A percentile compares a stretch with the other conserved stretches of the same genome.
Evolutionary conservation across 163 green algal genomes (phyloP).

Genomic region (Chloromonas sp.): DNA sequence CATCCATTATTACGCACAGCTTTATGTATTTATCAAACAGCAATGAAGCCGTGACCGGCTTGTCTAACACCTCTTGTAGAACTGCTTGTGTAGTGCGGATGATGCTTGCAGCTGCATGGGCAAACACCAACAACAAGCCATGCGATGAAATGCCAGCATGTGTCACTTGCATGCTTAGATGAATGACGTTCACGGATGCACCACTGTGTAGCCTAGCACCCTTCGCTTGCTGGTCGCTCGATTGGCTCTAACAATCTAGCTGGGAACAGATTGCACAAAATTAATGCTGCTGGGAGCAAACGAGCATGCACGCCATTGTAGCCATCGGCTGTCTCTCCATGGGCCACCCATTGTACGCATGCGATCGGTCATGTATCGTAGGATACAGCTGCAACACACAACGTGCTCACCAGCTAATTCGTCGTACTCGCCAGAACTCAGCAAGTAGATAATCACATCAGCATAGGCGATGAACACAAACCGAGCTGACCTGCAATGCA

Average conservation of each 20-base stretch:
- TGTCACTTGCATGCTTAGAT: background rate
- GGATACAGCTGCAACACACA: too few relatives aligned
- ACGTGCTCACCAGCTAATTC: constrained; percentile 63
- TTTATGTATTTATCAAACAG: constrained; percentile 49
- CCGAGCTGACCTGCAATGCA: constrained; percentile 41
- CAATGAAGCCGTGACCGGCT: constrained; percentile 32
- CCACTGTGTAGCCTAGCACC: background rate
- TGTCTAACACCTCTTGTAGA: constrained; percentile 39
- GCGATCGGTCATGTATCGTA: background rate
- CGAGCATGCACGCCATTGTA: background rate
- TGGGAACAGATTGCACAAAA: too few relatives aligned
- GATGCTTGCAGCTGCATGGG: constrained; percentile 29
- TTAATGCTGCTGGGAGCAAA: too few relatives aligned
- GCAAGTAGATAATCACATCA: constrained; percentile 64
- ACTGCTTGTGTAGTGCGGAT: constrained; percentile 25
- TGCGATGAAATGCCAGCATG: constrained; percentile 2
- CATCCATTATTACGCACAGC: constrained; percentile 40
- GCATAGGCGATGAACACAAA: constrained; percentile 48
- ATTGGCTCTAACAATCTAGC: background rate
- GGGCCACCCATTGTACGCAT: background rate
- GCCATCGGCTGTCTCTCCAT: background rate
- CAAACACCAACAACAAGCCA: background rate
- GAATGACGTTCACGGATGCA: background rate
- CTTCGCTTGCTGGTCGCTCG: background rate
- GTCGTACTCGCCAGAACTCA: constrained; percentile 78